These are phyloP conservation scores for Cercospora sp. DNA, from an alignment of 2,329 filamentous ascomycete species.

Conservation along the genomic window DNA sequence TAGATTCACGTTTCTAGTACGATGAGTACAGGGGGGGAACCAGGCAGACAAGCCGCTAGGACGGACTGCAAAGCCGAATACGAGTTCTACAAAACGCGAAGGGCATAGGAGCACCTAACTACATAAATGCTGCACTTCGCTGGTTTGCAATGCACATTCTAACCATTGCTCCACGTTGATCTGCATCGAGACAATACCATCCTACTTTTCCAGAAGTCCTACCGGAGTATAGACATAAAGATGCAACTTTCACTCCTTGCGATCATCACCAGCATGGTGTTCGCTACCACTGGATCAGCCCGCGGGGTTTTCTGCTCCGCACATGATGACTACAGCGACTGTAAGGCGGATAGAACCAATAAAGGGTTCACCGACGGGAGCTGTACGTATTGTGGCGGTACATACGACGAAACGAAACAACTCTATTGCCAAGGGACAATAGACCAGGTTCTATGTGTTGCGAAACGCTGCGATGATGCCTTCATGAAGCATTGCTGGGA, in stretches of 20 bases:
- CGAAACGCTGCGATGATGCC: background rate
- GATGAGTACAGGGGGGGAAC: background rate
- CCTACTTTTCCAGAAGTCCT: background rate
- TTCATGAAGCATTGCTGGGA: background rate
- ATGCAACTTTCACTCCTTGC: background rate
- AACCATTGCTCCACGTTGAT: background rate
- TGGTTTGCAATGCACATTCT: background rate
- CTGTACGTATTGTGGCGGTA: background rate
- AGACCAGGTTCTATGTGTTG: background rate
- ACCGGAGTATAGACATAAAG: background rate
- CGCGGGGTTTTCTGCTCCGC: background rate
- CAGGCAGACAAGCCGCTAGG: background rate
- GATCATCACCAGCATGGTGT: background rate
- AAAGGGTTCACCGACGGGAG: background rate
- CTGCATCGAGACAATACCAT: background rate
- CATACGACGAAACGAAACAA: background rate
- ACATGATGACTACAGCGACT: background rate
- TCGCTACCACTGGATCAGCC: background rate
- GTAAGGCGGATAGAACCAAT: background rate
- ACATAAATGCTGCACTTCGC: background rate
- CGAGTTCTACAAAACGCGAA: background rate
- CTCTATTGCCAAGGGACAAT: background rate
- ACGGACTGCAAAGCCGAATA: background rate
- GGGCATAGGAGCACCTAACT: background rate
- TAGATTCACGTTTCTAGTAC: background rate